A percentile compares a stretch with the other conserved stretches of the same genome.
Evolutionary conservation across 495 filamentous ascomycete genomes (phyloP).

Genomic region (Geopyxis carbonaria): DNA sequence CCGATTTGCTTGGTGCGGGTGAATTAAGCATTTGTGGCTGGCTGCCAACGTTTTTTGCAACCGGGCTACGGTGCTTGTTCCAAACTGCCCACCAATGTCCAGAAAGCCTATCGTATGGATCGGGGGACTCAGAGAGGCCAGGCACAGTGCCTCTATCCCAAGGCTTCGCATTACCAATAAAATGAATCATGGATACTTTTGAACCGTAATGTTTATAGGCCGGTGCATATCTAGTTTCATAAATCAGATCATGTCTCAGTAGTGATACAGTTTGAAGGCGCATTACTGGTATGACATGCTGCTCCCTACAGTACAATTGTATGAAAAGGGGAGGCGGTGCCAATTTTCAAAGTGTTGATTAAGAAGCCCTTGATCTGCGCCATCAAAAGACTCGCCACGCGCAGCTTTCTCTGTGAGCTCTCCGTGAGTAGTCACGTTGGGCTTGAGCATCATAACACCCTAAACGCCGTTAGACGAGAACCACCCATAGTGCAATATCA

Average conservation of each 20-base stretch:
- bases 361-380: conserved; percentile 81
- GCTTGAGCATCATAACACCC: conserved; percentile 78
- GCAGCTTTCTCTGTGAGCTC: conserved; percentile 68
- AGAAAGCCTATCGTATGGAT: conserved; percentile 60
- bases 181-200: conserved; percentile 74
- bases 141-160: conserved; percentile 45
- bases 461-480: conserved; percentile 10
- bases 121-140: not conserved
- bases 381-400: conserved; percentile 83
- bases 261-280: not conserved
- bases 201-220: conserved; percentile 86
- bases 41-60: too few relatives aligned
- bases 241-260: not conserved
- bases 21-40: too few relatives aligned
- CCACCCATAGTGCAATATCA: not conserved
- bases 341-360: conserved; percentile 86
- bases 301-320: conserved; percentile 88
- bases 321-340: conserved; percentile 81
- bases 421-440: conserved; percentile 74
- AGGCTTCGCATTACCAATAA: conserved; percentile 81
- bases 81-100: conserved; percentile 84
- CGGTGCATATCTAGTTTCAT: conserved; percentile 32
- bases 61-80: conserved; percentile 43
- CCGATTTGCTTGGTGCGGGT: too few relatives aligned
- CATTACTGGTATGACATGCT: conserved; percentile 69